Percentiles rank a stretch among this genome's conserved stretches.
phyloP scores from a whole-genome alignment of 1,284 basidiomycete species.

The Caloboletus firmus region DNA sequence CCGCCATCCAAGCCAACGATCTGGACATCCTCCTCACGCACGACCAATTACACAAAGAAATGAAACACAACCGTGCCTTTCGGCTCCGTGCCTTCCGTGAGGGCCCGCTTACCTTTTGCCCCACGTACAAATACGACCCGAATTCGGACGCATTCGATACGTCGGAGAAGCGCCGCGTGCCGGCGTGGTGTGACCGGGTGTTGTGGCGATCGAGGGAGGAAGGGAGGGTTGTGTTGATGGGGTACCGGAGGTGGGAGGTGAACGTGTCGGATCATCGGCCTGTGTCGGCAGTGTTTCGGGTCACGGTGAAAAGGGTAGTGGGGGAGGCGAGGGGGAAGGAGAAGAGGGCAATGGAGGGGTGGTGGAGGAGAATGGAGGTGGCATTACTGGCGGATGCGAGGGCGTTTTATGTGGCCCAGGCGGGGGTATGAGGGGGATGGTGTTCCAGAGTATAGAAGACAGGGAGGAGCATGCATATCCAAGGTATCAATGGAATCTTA shows the following conservation, averaged over 20 bases:
- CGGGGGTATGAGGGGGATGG: constrained; percentile 22
- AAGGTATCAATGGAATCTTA: too few relatives aligned
- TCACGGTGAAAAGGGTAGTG: constrained; percentile 73
- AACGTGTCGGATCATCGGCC: constrained; percentile 88
- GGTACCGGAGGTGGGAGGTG: constrained; percentile 78
- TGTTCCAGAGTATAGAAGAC: too few relatives aligned
- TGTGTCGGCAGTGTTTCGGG: constrained; percentile 73
- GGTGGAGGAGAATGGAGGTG: constrained; percentile 62
- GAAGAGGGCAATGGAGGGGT: constrained; percentile 51
- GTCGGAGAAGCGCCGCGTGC: constrained; percentile 84
- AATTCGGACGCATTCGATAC: constrained; percentile 79
- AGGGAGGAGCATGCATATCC: too few relatives aligned
- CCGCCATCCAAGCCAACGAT: constrained; percentile 66
- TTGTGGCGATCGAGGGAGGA: constrained; percentile 73
- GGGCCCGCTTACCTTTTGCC: constrained; percentile 77
- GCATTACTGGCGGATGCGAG: constrained; percentile 51
- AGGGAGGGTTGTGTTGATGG: constrained; percentile 57
- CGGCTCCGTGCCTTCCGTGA: constrained; percentile 84
- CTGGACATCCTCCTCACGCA: constrained; percentile 65
- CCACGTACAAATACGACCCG: constrained; percentile 96
- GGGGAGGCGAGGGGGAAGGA: constrained; percentile 56
- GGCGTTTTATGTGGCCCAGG: constrained; percentile 52
- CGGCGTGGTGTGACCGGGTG: constrained; percentile 96
- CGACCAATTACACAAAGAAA: constrained; percentile 90
- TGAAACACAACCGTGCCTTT: constrained; percentile 83